phyloP scores from a whole-genome alignment of 2,329 filamentous ascomycete genomes.

The Aspergillus fumigatiaffinis region DNA sequence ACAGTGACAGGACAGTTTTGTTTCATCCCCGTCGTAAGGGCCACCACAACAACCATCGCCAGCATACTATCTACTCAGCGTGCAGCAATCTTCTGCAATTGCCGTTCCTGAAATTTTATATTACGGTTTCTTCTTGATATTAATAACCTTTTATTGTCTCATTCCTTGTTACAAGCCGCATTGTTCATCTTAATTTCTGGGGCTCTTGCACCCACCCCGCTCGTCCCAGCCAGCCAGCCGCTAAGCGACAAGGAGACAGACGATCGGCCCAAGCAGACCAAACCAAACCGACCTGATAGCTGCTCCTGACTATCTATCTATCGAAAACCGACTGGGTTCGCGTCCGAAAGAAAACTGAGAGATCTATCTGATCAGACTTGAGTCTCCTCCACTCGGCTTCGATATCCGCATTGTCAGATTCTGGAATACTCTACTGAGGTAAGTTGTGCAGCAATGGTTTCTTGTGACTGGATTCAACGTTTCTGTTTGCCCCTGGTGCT shows the following conservation, averaged over 20 bases:
- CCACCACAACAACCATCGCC: not conserved
- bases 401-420: constrained; percentile 8
- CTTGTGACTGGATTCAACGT: constrained; percentile 9
- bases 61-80: not conserved
- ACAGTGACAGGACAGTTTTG: constrained; percentile 5
- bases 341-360: constrained; percentile 14
- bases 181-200: constrained; percentile 12
- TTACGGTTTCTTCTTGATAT: not conserved
- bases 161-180: not conserved
- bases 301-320: constrained; percentile 7
- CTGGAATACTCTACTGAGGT: constrained; percentile 12
- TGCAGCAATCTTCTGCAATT: not conserved
- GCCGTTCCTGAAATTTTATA: not conserved
- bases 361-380: constrained; percentile 3
- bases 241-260: constrained; percentile 41
- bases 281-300: constrained; percentile 16
- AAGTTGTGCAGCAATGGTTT: constrained; percentile 15
- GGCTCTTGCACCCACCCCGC: constrained; percentile 29
- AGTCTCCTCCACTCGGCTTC: constrained; percentile 7
- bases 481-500: constrained; percentile 12
- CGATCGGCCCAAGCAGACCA: constrained; percentile 28
- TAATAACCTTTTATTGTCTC: not conserved
- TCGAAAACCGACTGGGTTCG: constrained; percentile 15
- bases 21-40: not conserved
- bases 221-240: constrained; percentile 33